phyloP scores from a whole-genome alignment of 768 basidiomycete genomes.

The Mycena chlorophos region DNA sequence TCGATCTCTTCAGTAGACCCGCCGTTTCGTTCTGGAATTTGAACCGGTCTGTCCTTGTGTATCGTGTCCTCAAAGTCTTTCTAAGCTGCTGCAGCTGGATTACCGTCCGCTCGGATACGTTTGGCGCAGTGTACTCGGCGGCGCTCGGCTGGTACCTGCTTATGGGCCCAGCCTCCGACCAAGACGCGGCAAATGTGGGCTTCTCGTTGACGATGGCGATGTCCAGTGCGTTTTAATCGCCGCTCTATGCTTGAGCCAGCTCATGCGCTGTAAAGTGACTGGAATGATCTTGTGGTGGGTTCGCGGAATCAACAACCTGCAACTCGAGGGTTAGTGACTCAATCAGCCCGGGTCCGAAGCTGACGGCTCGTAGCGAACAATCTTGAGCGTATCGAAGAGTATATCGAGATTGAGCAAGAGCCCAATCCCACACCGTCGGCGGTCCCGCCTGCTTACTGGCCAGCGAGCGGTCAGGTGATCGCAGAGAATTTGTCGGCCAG shows the following conservation, averaged over 20 bases:
- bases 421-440: conserved; percentile 28
- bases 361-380: conserved; percentile 9
- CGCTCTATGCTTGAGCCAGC: not conserved
- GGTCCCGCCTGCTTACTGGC: conserved; percentile 66
- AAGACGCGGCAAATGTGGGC: conserved; percentile 40
- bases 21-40: conserved; percentile 48
- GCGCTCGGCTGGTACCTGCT: conserved; percentile 53
- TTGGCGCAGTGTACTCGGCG: conserved; percentile 51
- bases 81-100: conserved; percentile 38
- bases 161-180: conserved; percentile 32
- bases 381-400: conserved; percentile 53
- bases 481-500: conserved; percentile 54
- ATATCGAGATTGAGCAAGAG: conserved; percentile 58
- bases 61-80: not conserved
- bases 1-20: conserved; percentile 48
- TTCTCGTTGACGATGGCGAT: conserved; percentile 46
- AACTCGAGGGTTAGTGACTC: conserved; percentile 40
- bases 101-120: conserved; percentile 25
- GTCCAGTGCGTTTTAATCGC: conserved; percentile 16
- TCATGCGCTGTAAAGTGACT: conserved; percentile 31
- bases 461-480: conserved; percentile 52
- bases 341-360: not conserved
- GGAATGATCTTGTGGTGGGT: conserved; percentile 46
- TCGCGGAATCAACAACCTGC: conserved; percentile 44
- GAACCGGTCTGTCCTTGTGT: conserved; percentile 36